A percentile compares a stretch with the other conserved stretches of the same genome.
Conservation (phyloP, 2,329 filamentous ascomycete species). For the Colletotrichum sp. region DNA sequence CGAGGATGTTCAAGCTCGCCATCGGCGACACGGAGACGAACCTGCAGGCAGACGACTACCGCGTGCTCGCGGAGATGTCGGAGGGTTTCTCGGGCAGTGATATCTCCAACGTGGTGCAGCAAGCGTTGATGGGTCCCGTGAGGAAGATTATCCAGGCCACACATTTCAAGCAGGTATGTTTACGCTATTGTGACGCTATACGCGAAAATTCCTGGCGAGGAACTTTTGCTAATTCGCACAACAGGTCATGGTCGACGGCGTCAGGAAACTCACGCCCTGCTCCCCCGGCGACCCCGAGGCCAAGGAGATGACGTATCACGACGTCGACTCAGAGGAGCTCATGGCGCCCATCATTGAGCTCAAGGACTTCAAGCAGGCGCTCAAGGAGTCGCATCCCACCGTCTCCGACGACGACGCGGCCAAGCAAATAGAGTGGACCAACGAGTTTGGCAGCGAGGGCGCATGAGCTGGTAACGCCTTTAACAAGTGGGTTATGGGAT, state of each 20-base stretch:
- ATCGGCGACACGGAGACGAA: conserved; percentile 93
- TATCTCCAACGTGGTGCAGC: conserved; percentile 94
- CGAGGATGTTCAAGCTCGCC: conserved; percentile 93
- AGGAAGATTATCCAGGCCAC: conserved; percentile 96
- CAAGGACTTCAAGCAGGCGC: conserved; percentile 92
- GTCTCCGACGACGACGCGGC: conserved; percentile 87
- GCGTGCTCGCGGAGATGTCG: conserved; percentile 78
- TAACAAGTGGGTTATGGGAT: neutral
- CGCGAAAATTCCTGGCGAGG: neutral
- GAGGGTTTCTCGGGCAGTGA: conserved; percentile 97
- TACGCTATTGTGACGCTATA: neutral
- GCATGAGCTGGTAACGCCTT: conserved; percentile 37
- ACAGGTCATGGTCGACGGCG: conserved; percentile 73
- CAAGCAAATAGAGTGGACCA: conserved; percentile 90
- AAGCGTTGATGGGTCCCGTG: conserved; percentile 96
- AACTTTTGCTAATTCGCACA: neutral
- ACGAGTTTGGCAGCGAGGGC: conserved; percentile 94
- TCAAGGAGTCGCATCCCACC: conserved; percentile 87
- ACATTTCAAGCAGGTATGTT: conserved; percentile 88
- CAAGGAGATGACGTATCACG: conserved; percentile 92
- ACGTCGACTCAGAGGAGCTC: conserved; percentile 82
- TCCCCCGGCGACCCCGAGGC: conserved; percentile 88
- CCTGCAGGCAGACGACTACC: conserved; percentile 78
- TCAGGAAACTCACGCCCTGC: conserved; percentile 81
- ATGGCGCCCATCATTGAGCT: conserved; percentile 85